These are phyloP conservation scores for Cutaneotrichosporon cutaneum DNA, from an alignment of 1,284 basidiomycete genomes.

Conservation along the genomic window DNA sequence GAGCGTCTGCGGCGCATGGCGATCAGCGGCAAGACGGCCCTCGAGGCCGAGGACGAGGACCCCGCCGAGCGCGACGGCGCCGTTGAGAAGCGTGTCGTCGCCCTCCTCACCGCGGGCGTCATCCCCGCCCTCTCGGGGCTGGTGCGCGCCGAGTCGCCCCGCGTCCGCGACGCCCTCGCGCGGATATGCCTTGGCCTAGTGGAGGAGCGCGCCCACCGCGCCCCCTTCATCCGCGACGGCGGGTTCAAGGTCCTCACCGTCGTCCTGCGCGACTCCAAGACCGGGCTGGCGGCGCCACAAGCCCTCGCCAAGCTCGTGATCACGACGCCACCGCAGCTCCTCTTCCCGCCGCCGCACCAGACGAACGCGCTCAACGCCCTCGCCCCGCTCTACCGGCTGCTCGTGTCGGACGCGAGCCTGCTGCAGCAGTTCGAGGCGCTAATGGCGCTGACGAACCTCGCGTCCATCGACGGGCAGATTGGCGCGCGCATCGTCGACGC, in stretches of 20 bases:
- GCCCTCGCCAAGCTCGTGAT: constrained; percentile 91
- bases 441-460: constrained; percentile 94
- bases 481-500: constrained; percentile 60
- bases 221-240: constrained; percentile 76
- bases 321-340: constrained; percentile 80
- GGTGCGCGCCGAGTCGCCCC: constrained; percentile 56
- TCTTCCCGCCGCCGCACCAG: constrained; percentile 70
- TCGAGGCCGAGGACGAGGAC: constrained; percentile 34
- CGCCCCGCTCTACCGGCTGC: constrained; percentile 68
- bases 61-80: constrained; percentile 56
- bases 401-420: constrained; percentile 65
- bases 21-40: constrained; percentile 56
- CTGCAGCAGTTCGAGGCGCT: constrained; percentile 87
- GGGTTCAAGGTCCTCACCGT: constrained; percentile 69
- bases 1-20: constrained; percentile 70
- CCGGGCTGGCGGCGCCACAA: constrained; percentile 70
- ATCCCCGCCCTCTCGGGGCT: constrained; percentile 64
- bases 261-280: constrained; percentile 57
- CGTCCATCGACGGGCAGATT: constrained; percentile 69
- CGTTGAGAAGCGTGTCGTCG: constrained; percentile 36
- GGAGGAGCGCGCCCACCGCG: constrained; percentile 72
- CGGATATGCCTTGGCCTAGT: constrained; percentile 69
- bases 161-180: constrained; percentile 48
- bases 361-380: constrained; percentile 76
- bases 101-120: constrained; percentile 60